These are phyloP conservation scores for Eucalyptus leucophloia DNA, from an alignment of 345 rosid genomes.

Conservation along the genomic window DNA sequence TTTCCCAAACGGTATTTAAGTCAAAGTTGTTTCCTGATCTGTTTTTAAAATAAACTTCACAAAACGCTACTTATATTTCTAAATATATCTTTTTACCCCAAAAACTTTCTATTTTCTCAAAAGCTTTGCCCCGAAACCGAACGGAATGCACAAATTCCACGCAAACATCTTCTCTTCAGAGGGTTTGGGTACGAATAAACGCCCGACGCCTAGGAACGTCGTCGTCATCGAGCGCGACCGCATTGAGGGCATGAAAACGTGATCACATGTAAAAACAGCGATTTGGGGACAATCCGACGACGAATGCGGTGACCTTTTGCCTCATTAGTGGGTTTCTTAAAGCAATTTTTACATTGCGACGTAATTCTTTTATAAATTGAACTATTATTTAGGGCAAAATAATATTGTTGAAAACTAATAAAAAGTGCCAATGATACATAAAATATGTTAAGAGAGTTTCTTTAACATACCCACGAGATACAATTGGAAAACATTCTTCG, in stretches of 20 bases:
- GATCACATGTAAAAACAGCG: neutral
- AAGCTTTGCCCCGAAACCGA: neutral
- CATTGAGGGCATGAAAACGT: neutral
- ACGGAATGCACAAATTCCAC: neutral
- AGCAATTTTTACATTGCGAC: neutral
- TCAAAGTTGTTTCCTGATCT: rapidly evolving
- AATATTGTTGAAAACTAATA: neutral
- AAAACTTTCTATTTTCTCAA: neutral
- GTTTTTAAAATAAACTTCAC: neutral
- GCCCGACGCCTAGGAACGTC: neutral
- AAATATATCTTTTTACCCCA: neutral
- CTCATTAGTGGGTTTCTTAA: neutral
- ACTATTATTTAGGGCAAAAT: neutral
- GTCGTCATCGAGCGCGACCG: rapidly evolving
- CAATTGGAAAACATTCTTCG: neutral
- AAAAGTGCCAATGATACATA: neutral
- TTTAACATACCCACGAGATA: no score
- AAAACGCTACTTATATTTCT: neutral
- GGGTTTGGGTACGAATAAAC: neutral
- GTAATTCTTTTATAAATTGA: neutral
- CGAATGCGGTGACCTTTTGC: neutral
- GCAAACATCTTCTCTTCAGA: neutral
- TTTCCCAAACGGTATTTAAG: no score
- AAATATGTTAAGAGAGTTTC: no score
- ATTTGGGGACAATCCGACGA: neutral